phyloP scores from a whole-genome alignment of 129 eudicot species.

The Helichrysum umbraculigerum region DNA sequence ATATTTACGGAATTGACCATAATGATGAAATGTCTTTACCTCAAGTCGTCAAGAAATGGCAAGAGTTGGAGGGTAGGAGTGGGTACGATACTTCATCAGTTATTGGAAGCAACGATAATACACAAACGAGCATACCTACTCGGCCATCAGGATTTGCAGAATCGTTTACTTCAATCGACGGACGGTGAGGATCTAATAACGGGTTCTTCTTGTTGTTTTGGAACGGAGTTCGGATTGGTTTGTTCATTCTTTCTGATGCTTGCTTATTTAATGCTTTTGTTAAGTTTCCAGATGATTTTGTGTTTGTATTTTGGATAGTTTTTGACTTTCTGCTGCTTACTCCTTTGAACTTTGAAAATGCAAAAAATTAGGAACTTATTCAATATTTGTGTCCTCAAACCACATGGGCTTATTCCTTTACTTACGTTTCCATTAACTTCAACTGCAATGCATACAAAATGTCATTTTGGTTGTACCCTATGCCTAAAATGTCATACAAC shows the following conservation, averaged over 20 bases:
- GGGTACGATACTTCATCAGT: slow-evolving; percentile 53
- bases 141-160: slow-evolving; percentile 64
- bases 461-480: background rate
- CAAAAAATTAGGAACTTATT: slow-evolving; percentile 13
- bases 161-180: slow-evolving; percentile 58
- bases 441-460: background rate
- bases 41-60: slow-evolving; percentile 91
- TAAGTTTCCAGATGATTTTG: slow-evolving; percentile 26
- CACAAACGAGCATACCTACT: slow-evolving; percentile 66
- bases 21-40: slow-evolving; percentile 67
- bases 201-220: background rate
- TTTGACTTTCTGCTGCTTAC: slow-evolving; percentile 15
- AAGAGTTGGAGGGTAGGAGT: slow-evolving; percentile 75
- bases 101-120: slow-evolving; percentile 53
- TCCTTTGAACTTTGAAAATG: slow-evolving; percentile 27
- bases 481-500: background rate
- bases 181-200: slow-evolving; percentile 38
- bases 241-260: slow-evolving; percentile 53
- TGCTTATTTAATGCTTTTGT: slow-evolving; percentile 21
- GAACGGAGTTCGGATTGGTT: slow-evolving; percentile 33
- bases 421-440: too few species aligned
- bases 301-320: slow-evolving; percentile 30
- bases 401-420: too few species aligned
- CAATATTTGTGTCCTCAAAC: background rate
- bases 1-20: slow-evolving; percentile 62